Base-by-base conservation (phyloP, 371 early-diverging fungal genomes). In the Mortierella sp. region DNA sequence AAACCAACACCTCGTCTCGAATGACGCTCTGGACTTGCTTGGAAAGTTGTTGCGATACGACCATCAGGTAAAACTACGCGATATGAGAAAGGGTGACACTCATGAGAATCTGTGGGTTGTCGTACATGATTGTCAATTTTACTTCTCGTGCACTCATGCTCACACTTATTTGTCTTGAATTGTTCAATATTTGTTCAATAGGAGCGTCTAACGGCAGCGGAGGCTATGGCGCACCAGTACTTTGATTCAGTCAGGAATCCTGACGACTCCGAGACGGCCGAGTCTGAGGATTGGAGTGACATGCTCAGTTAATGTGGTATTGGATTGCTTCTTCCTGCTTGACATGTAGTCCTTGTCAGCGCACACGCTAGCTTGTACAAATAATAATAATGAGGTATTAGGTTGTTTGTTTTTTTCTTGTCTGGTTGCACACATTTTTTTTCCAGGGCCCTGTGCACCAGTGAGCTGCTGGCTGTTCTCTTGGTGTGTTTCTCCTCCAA, bases 141-240 rank as follows among this genome's bases (percentile, higher is more conserved):
- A 55, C 8, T 48, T 51, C 56, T n/a, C 27, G 8, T n/a, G n/a
- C 56, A 55, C 27, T 55, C 54, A 60, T 58, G n/a, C 29, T 43
- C n/a, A 32, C 38, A 21, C 32, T 60, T 27, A 48, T 38, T 72
- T 38, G 72, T 32, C 63, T 74, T 56, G 27, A 60, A 32, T 60
- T 60, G 35, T 60, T 14, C 14, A 29, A 58, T 58, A 16, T 16
- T 14, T 14, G 49, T 49, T 49, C 49, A 10, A 51, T 71, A 89
- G 88, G 97, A 96, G 88, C 94, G 99, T 70, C 90, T 97, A 73
- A 99, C 98, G 18, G 97, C 99, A n/a, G 91, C 92, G 80, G 99
- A 99, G 89, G 98, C 99, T 5, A 98, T 99, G 98, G 88, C 84
- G 48, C 98, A 98, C 83, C 93, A 96, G 32, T 99, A 97, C 88